Evolutionary conservation across 2,329 filamentous ascomycete species (phyloP), one percentile per base, ranked within the genome.

Genomic region (Fusarium duplospermum): DNA sequence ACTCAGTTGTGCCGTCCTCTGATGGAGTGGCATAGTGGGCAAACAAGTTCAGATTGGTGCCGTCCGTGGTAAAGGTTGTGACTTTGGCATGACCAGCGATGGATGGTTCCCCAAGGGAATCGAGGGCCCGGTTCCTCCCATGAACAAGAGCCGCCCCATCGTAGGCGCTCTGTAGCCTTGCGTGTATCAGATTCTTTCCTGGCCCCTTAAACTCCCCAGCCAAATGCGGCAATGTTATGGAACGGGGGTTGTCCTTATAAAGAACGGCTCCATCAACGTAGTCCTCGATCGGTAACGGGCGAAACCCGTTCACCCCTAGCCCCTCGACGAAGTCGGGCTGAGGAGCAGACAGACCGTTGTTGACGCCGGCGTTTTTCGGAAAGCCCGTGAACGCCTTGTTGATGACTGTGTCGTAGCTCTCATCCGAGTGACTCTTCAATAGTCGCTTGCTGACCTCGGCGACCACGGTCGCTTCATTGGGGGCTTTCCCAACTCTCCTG

Each of bases 281-380:
- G 10, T 75, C 38, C 20, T 69, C 29, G 54, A 76, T 42, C 2
- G 67, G 67, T 22, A 74, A 70, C 2, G 64, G 54, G 7, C 9
- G 10, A 22, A 56, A 75, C 20, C 66, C 52, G 14, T 59, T 0
- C 22, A 69, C 45, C 3, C 63, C 38, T 33, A 77, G 68, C 10
- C 77, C 78, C 60, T 81, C 75, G 58, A 81, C 59, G 27, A 75
- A 78, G 69, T 80, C 78, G 31, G 80, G 78, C 56, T 79, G 74
- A 31, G 77, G 69, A 27, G 76, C 66, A 29, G 77, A 77, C 4
- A 81, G 69, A 18, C 70, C 70, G 42, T 77, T 70, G 33, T 81
- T 81, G 59, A 81, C 79, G 14, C 76, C 74, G 47, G 77, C 64
- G 38, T 78, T 63, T 33, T 71, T 69, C 29, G 78, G 76, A 22